Evolutionary conservation across 805 yeast genomes (phyloP), one percentile per base, ranked within the genome.

Genomic region (Saccharomycopsis schoenii): DNA sequence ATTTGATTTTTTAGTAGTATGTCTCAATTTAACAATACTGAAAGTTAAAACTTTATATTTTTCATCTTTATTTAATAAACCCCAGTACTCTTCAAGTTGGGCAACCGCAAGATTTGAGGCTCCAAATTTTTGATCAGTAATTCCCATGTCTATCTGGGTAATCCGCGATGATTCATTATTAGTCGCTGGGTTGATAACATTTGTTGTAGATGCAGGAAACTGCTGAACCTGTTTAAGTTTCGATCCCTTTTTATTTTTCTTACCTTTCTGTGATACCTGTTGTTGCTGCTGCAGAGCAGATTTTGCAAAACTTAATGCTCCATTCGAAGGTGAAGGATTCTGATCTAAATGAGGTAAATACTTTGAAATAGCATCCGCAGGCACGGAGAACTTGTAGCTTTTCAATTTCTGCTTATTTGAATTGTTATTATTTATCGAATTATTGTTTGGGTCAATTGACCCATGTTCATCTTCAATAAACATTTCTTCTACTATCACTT

Each of bases 401-500:
- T 47, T 47, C 21, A 47, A 21, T 25, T 24, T 47, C 21, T 47
- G 52, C 19, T 25, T 24, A 21, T 47, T 47, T 25, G 21, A 47
- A 10, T 9, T 21, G 1, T 47, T 47, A 21, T 15, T 42, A 42
- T 42, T 24, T 3, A n/a, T 12, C 5, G 34, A 47, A 47, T 47
- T 37, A 37, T 9, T 37, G 15, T 9, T 12, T 10, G 29, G 15
- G 25, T 47, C 25, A 21, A 1, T 21, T 6, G 50, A 42, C 6
- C 25, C 14, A 25, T 47, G 29, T 10, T 47, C 52, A 47, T 47
- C 34, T 47, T 47, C 52, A 11, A 47, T 47, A 24, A 47, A 47
- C 58, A 61, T 43, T 24, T 54, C 58, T 34, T 62, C 65, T 8
- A 62, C 65, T 24, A 62, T 60, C 21, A 62, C 62, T 39, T 62